These are phyloP conservation scores for Fusarium sp. DNA, from an alignment of 2,329 filamentous ascomycete genomes.

Conservation along the genomic window DNA sequence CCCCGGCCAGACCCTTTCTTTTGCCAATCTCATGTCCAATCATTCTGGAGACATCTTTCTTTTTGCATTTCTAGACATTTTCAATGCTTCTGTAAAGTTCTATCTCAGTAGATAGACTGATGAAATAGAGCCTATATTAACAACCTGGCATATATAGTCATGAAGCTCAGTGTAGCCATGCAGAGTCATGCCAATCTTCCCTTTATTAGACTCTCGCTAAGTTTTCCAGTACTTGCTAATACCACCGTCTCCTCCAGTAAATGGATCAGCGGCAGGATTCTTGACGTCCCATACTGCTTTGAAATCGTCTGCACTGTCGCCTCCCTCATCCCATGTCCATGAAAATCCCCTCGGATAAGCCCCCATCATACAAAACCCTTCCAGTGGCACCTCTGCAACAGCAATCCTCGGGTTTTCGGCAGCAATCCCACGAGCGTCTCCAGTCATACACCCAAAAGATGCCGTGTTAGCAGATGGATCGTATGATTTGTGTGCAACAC, in stretches of 20 bases:
- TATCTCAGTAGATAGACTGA: accelerated
- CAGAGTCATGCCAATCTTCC: accelerated
- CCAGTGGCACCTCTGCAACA: not conserved
- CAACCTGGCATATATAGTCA: accelerated
- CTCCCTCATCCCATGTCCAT: conserved; percentile 21
- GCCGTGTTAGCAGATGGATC: not conserved
- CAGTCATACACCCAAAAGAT: conserved; percentile 10
- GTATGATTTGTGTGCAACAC: conserved; percentile 11
- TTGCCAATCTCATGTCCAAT: not conserved
- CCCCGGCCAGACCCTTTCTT: conserved; percentile 55
- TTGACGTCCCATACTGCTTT: not conserved
- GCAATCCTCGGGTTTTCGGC: not conserved
- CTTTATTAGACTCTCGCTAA: accelerated
- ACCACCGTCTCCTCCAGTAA: not conserved
- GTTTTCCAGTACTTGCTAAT: conserved; percentile 4
- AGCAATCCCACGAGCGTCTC: not conserved
- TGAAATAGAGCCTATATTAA: accelerated
- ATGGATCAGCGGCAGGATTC: not conserved
- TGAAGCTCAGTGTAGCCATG: accelerated
- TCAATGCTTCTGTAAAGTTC: accelerated
- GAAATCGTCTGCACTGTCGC: conserved; percentile 2
- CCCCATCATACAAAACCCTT: conserved; percentile 19
- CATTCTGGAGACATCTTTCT: not conserved
- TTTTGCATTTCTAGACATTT: not conserved
- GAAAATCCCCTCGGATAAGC: conserved; percentile 8